Evolutionary conservation across 805 yeast species (phyloP).

Genomic region (Nakazawaea wickerhamii): DNA sequence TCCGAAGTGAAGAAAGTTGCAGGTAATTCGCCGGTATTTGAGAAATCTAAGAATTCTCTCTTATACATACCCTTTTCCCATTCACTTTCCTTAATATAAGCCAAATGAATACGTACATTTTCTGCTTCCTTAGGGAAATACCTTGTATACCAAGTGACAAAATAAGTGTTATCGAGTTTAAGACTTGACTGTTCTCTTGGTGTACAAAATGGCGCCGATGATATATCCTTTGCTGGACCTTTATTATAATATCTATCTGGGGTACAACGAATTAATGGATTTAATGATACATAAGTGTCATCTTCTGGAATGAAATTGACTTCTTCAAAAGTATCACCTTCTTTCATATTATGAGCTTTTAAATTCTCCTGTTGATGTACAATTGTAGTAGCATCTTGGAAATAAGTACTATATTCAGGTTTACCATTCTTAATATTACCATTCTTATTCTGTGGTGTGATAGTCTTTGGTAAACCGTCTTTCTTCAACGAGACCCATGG

Average conservation of each 20-base stretch:
- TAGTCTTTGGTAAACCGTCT: conserved; percentile 75
- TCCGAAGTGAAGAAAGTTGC: conserved; percentile 59
- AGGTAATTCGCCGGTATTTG: conserved; percentile 23
- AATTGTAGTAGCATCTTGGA: conserved; percentile 61
- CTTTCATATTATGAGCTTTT: conserved; percentile 69
- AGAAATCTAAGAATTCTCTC: conserved; percentile 22
- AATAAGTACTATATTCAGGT: conserved; percentile 74
- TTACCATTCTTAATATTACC: conserved; percentile 60
- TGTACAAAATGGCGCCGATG: conserved; percentile 80
- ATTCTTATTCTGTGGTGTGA: conserved; percentile 68
- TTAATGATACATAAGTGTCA: conserved; percentile 61
- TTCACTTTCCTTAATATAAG: conserved; percentile 53
- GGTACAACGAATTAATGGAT: conserved; percentile 80
- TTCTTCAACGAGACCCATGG: conserved; percentile 80
- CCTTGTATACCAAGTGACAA: conserved; percentile 75
- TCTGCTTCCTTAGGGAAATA: conserved; percentile 52
- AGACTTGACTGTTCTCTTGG: conserved; percentile 60
- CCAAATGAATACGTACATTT: conserved; percentile 62
- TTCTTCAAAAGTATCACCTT: conserved; percentile 53
- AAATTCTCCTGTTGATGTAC: conserved; percentile 54
- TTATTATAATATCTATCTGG: conserved; percentile 67
- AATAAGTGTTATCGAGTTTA: conserved; percentile 59
- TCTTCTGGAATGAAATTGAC: conserved; percentile 59
- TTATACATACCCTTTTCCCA: conserved; percentile 54
- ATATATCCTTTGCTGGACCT: conserved; percentile 49